These are phyloP conservation scores for Podosphaera xanthii DNA, from an alignment of 2,329 filamentous ascomycete species.

Conservation along the genomic window DNA sequence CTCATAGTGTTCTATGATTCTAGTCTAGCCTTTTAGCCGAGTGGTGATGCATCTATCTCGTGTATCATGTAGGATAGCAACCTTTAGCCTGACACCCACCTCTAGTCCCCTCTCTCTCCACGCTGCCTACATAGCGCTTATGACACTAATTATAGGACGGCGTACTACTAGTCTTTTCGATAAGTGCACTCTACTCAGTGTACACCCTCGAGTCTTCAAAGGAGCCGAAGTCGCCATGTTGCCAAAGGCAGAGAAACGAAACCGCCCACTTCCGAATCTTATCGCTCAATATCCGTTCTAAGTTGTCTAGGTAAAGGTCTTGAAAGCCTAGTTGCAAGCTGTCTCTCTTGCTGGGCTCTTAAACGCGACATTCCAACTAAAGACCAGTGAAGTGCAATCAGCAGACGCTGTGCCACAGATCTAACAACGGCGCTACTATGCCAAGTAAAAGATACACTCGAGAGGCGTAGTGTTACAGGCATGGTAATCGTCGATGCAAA, in stretches of 20 bases:
- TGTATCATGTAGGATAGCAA: no score
- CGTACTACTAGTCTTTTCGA: neutral
- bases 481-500: neutral
- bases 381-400: neutral
- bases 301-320: neutral
- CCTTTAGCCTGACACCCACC: no score
- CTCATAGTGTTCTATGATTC: no score
- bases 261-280: neutral
- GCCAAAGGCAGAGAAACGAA: neutral
- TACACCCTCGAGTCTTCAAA: neutral
- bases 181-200: neutral
- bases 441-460: neutral
- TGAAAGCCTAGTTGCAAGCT: neutral
- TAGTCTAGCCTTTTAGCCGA: no score
- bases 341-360: neutral
- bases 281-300: neutral
- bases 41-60: no score
- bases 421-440: neutral
- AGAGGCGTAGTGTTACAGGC: neutral
- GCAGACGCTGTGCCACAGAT: neutral
- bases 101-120: no score
- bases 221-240: neutral
- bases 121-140: no score
- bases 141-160: neutral
- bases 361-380: neutral